Percentiles rank a stretch among this genome's conserved stretches.
phyloP scores from a whole-genome alignment of 805 yeast species.

The Nakazawaea ambrosiae region DNA sequence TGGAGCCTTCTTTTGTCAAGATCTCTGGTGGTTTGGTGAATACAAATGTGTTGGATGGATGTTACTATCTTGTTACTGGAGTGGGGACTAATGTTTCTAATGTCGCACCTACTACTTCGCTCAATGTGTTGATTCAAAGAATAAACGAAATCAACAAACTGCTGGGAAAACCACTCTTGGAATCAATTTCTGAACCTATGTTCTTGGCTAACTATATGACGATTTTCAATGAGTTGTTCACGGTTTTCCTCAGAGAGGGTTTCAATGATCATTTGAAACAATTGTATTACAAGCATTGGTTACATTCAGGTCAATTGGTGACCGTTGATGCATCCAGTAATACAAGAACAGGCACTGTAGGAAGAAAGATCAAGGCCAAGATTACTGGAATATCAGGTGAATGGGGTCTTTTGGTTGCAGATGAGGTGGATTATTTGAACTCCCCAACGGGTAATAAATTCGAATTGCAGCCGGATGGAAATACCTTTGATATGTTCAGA shows the following conservation, averaged over 20 bases:
- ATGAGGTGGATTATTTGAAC: conserved; percentile 46
- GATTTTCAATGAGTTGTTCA: conserved; percentile 55
- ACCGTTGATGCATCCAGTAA: conserved; percentile 46
- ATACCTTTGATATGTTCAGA: conserved; percentile 89
- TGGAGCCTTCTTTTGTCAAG: conserved; percentile 64
- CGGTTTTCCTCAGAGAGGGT: conserved; percentile 56
- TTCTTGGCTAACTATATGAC: conserved; percentile 64
- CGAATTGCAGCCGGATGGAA: conserved; percentile 93
- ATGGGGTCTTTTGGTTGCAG: conserved; percentile 76
- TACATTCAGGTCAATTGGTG: conserved; percentile 72
- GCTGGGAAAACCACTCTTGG: conserved; percentile 26
- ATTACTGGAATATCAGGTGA: conserved; percentile 80
- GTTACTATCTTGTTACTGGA: conserved; percentile 70
- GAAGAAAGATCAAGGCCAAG: conserved; percentile 39
- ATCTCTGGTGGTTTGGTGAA: conserved; percentile 82
- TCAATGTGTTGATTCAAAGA: conserved; percentile 59
- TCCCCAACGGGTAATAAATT: conserved; percentile 45
- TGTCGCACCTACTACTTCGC: conserved; percentile 87
- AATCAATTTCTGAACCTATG: conserved; percentile 30
- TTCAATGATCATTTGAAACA: conserved; percentile 57
- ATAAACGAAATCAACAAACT: conserved; percentile 46
- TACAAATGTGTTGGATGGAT: conserved; percentile 55
- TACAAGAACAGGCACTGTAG: conserved; percentile 24
- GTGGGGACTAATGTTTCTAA: conserved; percentile 81
- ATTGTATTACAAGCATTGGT: conserved; percentile 77